Conservation (phyloP, 73 alveolate species). For the Symbiodinium natans region DNA sequence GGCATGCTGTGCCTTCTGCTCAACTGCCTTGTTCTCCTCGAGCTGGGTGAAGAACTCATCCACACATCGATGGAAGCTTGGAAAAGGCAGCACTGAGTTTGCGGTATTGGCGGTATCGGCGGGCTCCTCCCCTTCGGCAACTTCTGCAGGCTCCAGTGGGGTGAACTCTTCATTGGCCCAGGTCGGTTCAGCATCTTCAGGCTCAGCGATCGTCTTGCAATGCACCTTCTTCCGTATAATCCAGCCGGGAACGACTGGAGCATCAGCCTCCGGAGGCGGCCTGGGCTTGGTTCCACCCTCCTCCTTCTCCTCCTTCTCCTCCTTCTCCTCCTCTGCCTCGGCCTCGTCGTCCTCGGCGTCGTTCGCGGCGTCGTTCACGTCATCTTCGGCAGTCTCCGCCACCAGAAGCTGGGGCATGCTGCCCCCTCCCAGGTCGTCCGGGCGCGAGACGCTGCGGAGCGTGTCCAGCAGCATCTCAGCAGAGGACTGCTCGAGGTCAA, state of each 20-base stretch:
- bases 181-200: slow-evolving; percentile 3
- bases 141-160: slow-evolving; percentile 39
- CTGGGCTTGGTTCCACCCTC: not conserved
- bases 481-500: slow-evolving; percentile 6
- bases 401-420: slow-evolving; percentile 46
- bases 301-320: not conserved
- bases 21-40: slow-evolving; percentile 94
- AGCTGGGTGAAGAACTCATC: slow-evolving; percentile 96
- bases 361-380: not conserved
- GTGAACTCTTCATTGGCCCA: slow-evolving; percentile 74
- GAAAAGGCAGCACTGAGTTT: slow-evolving; percentile 86
- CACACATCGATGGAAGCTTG: slow-evolving; percentile 96
- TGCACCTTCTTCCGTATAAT: slow-evolving; percentile 52
- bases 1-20: slow-evolving; percentile 63
- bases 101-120: not conserved
- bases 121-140: not conserved
- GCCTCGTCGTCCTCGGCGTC: slow-evolving; percentile 17
- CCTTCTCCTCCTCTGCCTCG: not conserved
- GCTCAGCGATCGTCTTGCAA: not conserved
- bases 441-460: slow-evolving; percentile 63
- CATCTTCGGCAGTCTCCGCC: not conserved
- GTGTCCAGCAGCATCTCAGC: slow-evolving; percentile 60
- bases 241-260: slow-evolving; percentile 86
- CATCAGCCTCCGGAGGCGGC: slow-evolving; percentile 42
- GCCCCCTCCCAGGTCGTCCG: slow-evolving; percentile 81